These are phyloP conservation scores for Solanum microdontum DNA, from an alignment of 257 asterid species.

Conservation along the genomic window DNA sequence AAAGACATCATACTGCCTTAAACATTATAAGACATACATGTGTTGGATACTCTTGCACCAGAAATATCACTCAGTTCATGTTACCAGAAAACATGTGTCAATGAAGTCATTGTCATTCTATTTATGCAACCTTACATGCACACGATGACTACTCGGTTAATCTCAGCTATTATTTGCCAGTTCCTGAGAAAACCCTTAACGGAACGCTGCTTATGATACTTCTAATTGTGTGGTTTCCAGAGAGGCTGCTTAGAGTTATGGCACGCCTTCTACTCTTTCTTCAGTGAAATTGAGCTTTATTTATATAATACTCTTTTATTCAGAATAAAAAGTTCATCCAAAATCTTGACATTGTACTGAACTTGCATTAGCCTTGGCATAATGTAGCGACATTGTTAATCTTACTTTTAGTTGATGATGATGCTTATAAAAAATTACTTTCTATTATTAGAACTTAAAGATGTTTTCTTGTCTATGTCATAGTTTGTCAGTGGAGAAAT, in stretches of 20 bases:
- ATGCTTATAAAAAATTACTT: not conserved
- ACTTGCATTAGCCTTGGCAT: not conserved
- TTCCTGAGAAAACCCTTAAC: not conserved
- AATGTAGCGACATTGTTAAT: no score
- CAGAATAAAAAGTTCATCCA: not conserved
- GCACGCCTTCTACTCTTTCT: not conserved
- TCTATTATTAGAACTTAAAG: not conserved
- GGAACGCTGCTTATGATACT: not conserved
- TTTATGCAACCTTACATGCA: not conserved
- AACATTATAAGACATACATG: not conserved
- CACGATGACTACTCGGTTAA: not conserved
- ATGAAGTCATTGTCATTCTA: not conserved
- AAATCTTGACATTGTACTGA: not conserved
- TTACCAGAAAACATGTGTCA: not conserved
- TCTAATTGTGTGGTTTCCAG: not conserved
- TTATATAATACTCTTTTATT: not conserved
- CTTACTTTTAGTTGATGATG: no score
- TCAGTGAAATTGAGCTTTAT: not conserved
- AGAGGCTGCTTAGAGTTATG: not conserved
- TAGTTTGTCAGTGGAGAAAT: slow-evolving; percentile 79
- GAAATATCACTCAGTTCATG: not conserved
- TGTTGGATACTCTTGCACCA: not conserved
- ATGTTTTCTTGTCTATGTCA: slow-evolving; percentile 4
- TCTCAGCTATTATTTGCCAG: not conserved
- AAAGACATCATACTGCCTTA: not conserved